These are phyloP conservation scores for Fusarium praegraminearum DNA, from an alignment of 2,329 filamentous ascomycete genomes.

Conservation along the genomic window DNA sequence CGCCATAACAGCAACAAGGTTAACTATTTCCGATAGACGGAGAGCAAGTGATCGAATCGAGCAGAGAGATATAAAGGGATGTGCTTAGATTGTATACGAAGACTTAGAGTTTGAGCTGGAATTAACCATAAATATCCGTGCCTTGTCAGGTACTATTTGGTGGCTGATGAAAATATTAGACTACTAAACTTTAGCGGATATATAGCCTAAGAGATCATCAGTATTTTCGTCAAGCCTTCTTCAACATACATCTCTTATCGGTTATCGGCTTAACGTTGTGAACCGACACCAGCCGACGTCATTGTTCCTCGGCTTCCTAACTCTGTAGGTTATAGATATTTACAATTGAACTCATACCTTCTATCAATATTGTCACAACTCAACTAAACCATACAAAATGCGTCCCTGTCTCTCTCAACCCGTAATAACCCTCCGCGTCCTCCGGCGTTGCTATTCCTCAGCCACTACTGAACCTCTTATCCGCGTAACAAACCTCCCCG, in stretches of 20 bases:
- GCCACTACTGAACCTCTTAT: conserved; percentile 66
- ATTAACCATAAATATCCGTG: conserved; percentile 22
- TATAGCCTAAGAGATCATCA: too few relatives aligned
- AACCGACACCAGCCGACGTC: conserved; percentile 43
- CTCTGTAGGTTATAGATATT: conserved; percentile 2
- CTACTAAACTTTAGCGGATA: too few relatives aligned
- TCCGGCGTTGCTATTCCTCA: conserved; percentile 57
- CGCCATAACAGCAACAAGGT: conserved; percentile 1
- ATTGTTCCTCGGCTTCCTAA: conserved; percentile 31
- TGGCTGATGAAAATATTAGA: too few relatives aligned
- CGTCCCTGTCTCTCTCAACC: conserved; percentile 49
- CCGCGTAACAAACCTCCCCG: conserved; percentile 79
- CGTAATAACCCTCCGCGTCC: conserved; percentile 35
- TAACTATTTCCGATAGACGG: not conserved
- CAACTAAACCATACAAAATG: conserved; percentile 44
- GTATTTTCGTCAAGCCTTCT: too few relatives aligned
- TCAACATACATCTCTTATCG: conserved; percentile 22
- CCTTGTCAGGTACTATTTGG: not conserved
- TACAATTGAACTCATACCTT: not conserved
- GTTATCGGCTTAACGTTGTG: conserved; percentile 41
- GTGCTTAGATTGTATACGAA: not conserved
- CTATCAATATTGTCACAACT: not conserved
- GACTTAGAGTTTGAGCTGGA: not conserved
- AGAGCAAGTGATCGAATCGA: not conserved
- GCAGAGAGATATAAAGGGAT: not conserved